Evolutionary conservation across 176 grass and related monocot species (phyloP), one percentile per base, ranked within the genome.

Genomic region (Tillandsia fasciculata): DNA sequence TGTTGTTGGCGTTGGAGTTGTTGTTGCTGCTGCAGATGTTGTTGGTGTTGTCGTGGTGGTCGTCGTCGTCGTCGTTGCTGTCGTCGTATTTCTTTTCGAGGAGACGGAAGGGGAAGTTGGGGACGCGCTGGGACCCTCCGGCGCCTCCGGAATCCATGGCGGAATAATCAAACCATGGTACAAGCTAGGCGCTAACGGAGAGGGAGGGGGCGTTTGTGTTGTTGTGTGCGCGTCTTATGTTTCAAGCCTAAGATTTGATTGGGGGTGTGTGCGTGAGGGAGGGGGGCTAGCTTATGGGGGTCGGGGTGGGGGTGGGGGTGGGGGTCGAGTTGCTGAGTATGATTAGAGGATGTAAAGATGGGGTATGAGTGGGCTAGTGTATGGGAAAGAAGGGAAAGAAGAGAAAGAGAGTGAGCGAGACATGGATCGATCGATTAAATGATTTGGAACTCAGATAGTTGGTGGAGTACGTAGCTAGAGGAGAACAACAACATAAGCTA

Each of bases 61-160:
- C 53, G 13, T 56, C 53, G 12, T 14, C 53, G 12, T 14, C 53
- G 56, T 14, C 20, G n/a, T 15, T 17, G 12, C n/a, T 59, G 8
- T 77, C 75, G 20, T 76, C 74, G 33, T 77, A 65, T 33, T 69
- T 77, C 75, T 77, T 77, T 66, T 77, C 75, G 24, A 77, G 75
- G 42, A 77, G 75, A n/a, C 69, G 75, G 33, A 77, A 53, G 11
- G 75, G 75, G 52, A 77, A 77, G 42, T 69, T 77, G 15, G 52
- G 65, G 65, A 4, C 29, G 28, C 75, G 51, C 10, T 66, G 65
- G 20, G 65, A 58, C 12, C 65, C 52, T 22, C 65, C 65, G 18
- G 28, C 53, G 15, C 48, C 75, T 17, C 63, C 61, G 22, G 48
- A 18, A 14, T 77, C 75, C 75, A 77, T 77, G 56, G 56, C 15